Percentiles rank a stretch among this genome's conserved stretches.
Evolutionary conservation across 2,329 filamentous ascomycete genomes (phyloP).

Genomic region (Diaporthe aspalathi): DNA sequence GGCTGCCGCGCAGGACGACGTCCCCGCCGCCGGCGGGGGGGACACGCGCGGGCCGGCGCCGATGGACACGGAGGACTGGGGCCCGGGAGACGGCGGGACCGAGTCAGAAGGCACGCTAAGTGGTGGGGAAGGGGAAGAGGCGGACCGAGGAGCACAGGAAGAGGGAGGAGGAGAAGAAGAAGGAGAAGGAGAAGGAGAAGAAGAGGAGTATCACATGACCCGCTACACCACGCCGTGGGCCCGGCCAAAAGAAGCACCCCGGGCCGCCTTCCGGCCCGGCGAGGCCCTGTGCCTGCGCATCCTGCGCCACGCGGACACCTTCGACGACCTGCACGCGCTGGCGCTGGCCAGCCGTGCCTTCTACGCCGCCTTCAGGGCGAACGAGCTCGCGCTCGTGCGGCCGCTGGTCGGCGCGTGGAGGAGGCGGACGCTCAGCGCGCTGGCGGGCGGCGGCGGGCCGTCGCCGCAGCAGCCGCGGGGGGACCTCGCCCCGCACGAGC

Average conservation of each 20-base stretch:
- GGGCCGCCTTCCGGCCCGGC: background rate
- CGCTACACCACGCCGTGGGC: background rate
- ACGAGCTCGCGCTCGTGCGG: slow-evolving; percentile 53
- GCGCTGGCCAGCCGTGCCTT: slow-evolving; percentile 57
- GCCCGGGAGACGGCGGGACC: slow-evolving; percentile 42
- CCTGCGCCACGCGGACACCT: slow-evolving; percentile 52
- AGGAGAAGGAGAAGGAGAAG: too few species aligned
- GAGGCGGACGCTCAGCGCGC: slow-evolving; percentile 19
- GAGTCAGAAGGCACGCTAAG: too few species aligned
- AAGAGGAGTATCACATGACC: too few species aligned
- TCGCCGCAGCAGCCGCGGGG: slow-evolving; percentile 34
- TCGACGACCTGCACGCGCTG: slow-evolving; percentile 56
- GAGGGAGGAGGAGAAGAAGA: too few species aligned
- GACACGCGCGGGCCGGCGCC: background rate
- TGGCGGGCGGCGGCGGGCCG: background rate
- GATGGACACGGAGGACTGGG: background rate
- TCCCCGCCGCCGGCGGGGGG: too few species aligned
- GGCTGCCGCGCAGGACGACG: too few species aligned
- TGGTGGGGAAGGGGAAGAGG: too few species aligned
- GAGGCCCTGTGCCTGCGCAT: slow-evolving; percentile 55
- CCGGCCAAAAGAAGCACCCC: background rate
- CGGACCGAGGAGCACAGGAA: too few species aligned
- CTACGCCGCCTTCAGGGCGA: slow-evolving; percentile 58
- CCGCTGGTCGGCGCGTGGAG: slow-evolving; percentile 44
- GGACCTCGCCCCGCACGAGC: slow-evolving; percentile 22